phyloP scores from a whole-genome alignment of 2,329 filamentous ascomycete genomes.

The Talaromyces piceae region DNA sequence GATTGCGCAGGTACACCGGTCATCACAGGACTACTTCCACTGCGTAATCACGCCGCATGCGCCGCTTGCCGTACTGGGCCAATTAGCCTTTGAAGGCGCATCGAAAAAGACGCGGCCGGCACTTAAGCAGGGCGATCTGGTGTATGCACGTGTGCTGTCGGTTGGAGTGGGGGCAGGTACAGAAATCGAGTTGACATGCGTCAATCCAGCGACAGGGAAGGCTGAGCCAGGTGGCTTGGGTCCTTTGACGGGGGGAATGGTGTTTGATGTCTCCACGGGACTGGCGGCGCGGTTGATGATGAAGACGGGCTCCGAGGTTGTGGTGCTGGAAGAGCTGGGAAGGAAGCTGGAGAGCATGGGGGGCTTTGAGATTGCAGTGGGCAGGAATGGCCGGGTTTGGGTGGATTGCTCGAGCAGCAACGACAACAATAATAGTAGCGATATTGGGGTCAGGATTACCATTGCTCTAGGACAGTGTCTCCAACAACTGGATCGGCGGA shows the following conservation, averaged over 20 bases:
- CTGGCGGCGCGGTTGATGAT: slow-evolving; percentile 74
- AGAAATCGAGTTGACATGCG: slow-evolving; percentile 85
- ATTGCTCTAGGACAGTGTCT: slow-evolving; percentile 73
- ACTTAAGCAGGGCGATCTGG: slow-evolving; percentile 64
- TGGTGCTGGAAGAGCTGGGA: slow-evolving; percentile 72
- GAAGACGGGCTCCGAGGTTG: slow-evolving; percentile 46
- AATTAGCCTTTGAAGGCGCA: slow-evolving; percentile 87
- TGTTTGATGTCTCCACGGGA: slow-evolving; percentile 70
- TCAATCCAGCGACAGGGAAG: slow-evolving; percentile 78
- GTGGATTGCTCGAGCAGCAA: slow-evolving; percentile 65
- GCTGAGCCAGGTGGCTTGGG: slow-evolving; percentile 81
- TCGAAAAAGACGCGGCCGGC: slow-evolving; percentile 86
- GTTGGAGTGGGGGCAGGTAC: slow-evolving; percentile 75
- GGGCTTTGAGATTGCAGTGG: slow-evolving; percentile 88
- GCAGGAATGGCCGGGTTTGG: slow-evolving; percentile 88
- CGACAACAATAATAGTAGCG: no score
- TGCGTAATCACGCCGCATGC: slow-evolving; percentile 64
- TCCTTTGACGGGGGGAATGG: slow-evolving; percentile 74
- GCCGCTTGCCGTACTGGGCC: slow-evolving; percentile 62
- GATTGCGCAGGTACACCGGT: slow-evolving; percentile 75
- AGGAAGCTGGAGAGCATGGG: slow-evolving; percentile 54
- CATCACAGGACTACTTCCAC: slow-evolving; percentile 68
- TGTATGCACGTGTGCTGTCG: slow-evolving; percentile 78
- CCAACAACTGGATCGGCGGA: slow-evolving; percentile 64
- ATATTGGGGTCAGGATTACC: slow-evolving; percentile 53